These are phyloP conservation scores for Phoenix dactylifera DNA, from an alignment of 176 grass and related monocot species.

Conservation along the genomic window DNA sequence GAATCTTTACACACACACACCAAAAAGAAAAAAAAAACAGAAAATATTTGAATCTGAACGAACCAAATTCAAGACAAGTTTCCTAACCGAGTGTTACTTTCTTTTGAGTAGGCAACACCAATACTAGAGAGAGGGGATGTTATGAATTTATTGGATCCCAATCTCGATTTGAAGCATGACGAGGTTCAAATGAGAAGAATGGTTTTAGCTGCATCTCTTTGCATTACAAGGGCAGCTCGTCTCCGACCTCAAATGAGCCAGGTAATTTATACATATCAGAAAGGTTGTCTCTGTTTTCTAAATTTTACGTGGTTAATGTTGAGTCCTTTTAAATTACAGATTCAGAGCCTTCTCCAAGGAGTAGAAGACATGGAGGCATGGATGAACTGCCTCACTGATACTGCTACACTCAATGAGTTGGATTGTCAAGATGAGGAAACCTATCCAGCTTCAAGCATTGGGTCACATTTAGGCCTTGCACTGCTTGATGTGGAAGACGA, in stretches of 20 bases:
- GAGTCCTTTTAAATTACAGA: conserved; percentile 11
- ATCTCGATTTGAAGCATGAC: conserved; percentile 41
- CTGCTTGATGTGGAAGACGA: conserved; percentile 63
- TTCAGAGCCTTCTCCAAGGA: conserved; percentile 49
- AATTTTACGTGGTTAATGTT: too few species aligned
- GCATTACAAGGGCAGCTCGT: conserved; percentile 57
- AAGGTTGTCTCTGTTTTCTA: too few species aligned
- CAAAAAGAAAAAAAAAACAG: too few species aligned
- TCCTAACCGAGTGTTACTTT: too few species aligned
- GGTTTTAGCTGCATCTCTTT: conserved; percentile 58
- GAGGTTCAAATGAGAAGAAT: conserved; percentile 52
- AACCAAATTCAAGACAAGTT: too few species aligned
- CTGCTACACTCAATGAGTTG: conserved; percentile 6
- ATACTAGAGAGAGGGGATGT: conserved; percentile 63
- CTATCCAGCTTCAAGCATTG: conserved; percentile 57
- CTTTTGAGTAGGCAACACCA: conserved; percentile 44
- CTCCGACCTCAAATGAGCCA: conserved; percentile 64
- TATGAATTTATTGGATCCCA: conserved; percentile 52
- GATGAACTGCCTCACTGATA: conserved; percentile 11
- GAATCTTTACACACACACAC: too few species aligned
- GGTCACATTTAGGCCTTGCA: conserved; percentile 60
- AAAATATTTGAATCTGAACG: too few species aligned
- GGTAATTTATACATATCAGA: conserved; percentile 16
- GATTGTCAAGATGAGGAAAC: conserved; percentile 73
- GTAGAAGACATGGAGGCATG: conserved; percentile 18